These are phyloP conservation scores for Trypethelium eluteriae DNA, from an alignment of 495 filamentous ascomycete genomes.

Conservation along the genomic window DNA sequence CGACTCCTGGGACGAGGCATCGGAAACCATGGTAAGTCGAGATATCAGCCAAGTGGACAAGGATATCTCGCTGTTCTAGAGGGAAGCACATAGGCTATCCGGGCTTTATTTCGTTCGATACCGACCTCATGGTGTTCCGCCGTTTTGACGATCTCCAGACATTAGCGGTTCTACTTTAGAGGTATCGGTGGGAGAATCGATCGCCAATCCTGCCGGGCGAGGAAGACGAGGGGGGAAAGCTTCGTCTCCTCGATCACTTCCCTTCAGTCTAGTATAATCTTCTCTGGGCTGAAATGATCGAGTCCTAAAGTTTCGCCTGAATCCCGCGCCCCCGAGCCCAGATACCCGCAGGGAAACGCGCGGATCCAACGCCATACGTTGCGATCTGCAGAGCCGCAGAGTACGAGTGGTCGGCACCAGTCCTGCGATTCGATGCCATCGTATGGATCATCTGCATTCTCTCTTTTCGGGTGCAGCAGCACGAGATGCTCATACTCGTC, in stretches of 20 bases:
- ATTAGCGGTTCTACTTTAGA: no score
- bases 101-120: no score
- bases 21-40: no score
- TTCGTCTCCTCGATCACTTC: not conserved
- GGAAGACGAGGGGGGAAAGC: no score
- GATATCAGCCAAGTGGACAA: no score
- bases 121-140: no score
- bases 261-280: not conserved
- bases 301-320: not conserved
- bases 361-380: not conserved
- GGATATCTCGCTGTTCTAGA: no score
- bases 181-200: no score
- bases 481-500: not conserved
- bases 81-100: no score
- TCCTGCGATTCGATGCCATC: not conserved
- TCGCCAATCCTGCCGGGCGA: no score
- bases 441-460: not conserved
- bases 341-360: not conserved
- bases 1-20: no score
- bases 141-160: no score
- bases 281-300: not conserved
- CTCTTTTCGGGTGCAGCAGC: not conserved
- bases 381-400: not conserved
- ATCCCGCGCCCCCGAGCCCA: not conserved
- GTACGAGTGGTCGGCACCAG: not conserved